Evolutionary conservation across 1,284 basidiomycete species (phyloP), one percentile per base, ranked within the genome.

Genomic region (Puccinia coronata): DNA sequence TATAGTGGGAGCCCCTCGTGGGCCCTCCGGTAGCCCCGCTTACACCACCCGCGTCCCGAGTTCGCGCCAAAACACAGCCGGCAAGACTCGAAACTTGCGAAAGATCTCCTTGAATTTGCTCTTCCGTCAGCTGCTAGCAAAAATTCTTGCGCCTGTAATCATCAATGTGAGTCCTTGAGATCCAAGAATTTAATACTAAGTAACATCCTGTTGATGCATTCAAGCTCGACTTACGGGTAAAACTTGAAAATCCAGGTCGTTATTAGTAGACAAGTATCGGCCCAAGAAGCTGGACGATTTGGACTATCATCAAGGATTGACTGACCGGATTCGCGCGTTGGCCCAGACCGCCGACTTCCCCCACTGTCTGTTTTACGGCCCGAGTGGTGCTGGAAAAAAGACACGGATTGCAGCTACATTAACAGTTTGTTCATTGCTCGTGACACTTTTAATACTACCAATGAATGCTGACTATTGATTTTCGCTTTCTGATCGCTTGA

Each of bases 301-400:
- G n/a, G 71, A 71, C 72, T 82, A 28, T 77, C 69, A 53, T 55
- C 49, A 71, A 55, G 41, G 61, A 28, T 67, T 71, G 39, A 72
- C 70, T 5, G 31, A 57, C 78, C 83, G 84, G 83, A 31, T 84
- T 83, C 9, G 84, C 84, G 82, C 85, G 84, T 53, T 80, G 43
- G 79, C 79, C 8, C 25, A 53, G 51, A 80, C 93, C 0, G 93
- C 93, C 1, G 97, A 99, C 88, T 98, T 99, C 85, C 96, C 96
- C 8, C 96, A 99, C 86, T 92, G 97, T 88, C 90, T 99, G 16
- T 98, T 99, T 88, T 99, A 98, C 85, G 97, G 96, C 0, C 97
- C 96, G 1, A 94, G 93, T 5, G 96, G 96, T 25, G 95, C 96
- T 12, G 96, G 96, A 25, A 99, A 99, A 88, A 99, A 99, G 90